A percentile compares a stretch with the other conserved stretches of the same genome.
phyloP scores from a whole-genome alignment of 371 early-diverging fungal genomes.

The Apophysomyces ossiformis region DNA sequence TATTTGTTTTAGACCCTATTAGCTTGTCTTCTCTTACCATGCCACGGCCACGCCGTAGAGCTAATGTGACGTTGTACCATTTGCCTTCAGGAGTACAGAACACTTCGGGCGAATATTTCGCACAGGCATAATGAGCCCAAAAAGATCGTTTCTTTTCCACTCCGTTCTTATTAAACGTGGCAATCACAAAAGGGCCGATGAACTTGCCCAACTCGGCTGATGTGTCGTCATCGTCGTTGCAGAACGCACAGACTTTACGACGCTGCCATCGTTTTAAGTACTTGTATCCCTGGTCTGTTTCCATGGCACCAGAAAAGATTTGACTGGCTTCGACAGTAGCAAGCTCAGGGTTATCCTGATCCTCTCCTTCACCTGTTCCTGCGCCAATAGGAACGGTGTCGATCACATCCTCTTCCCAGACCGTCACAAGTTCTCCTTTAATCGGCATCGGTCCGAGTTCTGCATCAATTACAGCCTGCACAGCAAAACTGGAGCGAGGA shows the following conservation, averaged over 20 bases:
- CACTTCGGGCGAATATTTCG: constrained; percentile 86
- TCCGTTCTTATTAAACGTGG: constrained; percentile 48
- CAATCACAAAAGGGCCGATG: constrained; percentile 62
- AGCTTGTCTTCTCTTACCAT: constrained; percentile 50
- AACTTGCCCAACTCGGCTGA: constrained; percentile 59
- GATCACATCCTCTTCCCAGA: constrained; percentile 67
- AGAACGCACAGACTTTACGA: constrained; percentile 74
- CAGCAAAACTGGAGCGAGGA: constrained; percentile 78
- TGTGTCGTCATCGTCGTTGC: constrained; percentile 73
- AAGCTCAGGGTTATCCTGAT: neutral
- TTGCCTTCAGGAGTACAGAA: constrained; percentile 66
- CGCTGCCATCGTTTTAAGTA: constrained; percentile 56
- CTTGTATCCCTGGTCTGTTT: constrained; percentile 50
- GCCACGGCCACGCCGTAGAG: constrained; percentile 76
- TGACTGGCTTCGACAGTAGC: constrained; percentile 37
- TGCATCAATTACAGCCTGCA: constrained; percentile 65
- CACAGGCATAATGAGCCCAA: constrained; percentile 90
- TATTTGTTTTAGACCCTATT: neutral
- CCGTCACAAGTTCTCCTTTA: constrained; percentile 64
- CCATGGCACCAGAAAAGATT: constrained; percentile 43
- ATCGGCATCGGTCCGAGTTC: constrained; percentile 54
- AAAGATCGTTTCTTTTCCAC: constrained; percentile 63
- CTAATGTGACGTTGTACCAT: constrained; percentile 88
- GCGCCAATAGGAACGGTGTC: constrained; percentile 27
- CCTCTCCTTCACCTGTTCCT: neutral